phyloP scores from a whole-genome alignment of 2,329 filamentous ascomycete genomes.

The Penicillium sp. region DNA sequence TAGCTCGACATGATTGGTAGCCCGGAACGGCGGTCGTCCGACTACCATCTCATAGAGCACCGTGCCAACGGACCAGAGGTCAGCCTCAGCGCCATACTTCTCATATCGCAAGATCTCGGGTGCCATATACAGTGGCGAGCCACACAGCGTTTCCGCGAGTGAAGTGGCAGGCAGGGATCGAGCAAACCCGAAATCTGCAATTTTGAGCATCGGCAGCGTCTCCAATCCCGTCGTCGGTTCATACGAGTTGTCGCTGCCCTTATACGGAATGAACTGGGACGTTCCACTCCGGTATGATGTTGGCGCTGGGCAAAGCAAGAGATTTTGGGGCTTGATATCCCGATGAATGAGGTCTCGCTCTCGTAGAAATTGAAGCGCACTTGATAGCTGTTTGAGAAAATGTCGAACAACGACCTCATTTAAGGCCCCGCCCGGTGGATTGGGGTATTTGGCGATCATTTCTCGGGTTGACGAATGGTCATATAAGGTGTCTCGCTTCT shows the following conservation, averaged over 20 bases:
- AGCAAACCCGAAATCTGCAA: slow-evolving; percentile 98
- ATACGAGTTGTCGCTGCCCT: slow-evolving; percentile 78
- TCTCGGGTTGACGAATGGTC: slow-evolving; percentile 81
- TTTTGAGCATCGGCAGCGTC: slow-evolving; percentile 92
- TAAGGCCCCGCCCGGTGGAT: slow-evolving; percentile 77
- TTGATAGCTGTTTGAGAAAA: slow-evolving; percentile 92
- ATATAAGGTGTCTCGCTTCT: slow-evolving; percentile 79
- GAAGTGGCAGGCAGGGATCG: slow-evolving; percentile 87
- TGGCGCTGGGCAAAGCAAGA: slow-evolving; percentile 81
- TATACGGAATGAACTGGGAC: slow-evolving; percentile 67
- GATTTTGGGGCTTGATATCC: slow-evolving; percentile 96
- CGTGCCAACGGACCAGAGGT: slow-evolving; percentile 96
- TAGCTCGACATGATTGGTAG: slow-evolving; percentile 91
- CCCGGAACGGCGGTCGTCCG: slow-evolving; percentile 86
- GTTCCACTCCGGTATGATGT: slow-evolving; percentile 66
- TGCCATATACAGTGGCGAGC: slow-evolving; percentile 97
- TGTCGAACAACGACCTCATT: slow-evolving; percentile 96
- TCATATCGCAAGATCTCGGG: slow-evolving; percentile 97
- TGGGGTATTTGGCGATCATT: slow-evolving; percentile 92
- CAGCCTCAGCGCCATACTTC: slow-evolving; percentile 94
- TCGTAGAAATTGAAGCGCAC: slow-evolving; percentile 85
- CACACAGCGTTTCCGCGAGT: slow-evolving; percentile 92
- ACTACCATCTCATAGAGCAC: slow-evolving; percentile 95
- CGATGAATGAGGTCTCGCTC: slow-evolving; percentile 88
- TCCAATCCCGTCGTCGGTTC: slow-evolving; percentile 78